These are phyloP conservation scores for Dalbergia oliveri DNA, from an alignment of 306 rosid genomes.

Conservation along the genomic window DNA sequence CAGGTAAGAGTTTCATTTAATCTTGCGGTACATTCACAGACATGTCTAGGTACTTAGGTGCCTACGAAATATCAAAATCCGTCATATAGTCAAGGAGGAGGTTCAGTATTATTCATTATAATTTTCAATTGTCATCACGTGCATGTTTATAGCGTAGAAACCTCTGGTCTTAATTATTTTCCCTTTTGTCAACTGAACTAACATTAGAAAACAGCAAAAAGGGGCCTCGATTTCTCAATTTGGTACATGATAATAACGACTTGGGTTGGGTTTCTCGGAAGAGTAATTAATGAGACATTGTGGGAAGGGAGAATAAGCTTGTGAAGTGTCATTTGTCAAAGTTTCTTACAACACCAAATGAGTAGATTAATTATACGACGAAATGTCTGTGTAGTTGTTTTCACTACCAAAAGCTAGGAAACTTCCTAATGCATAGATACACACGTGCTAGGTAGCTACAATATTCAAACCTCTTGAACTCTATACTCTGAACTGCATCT, in stretches of 20 bases:
- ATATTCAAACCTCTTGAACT: conserved; percentile 27
- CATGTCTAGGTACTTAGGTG: conserved; percentile 19
- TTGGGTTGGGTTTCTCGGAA: neutral
- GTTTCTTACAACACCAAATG: conserved; percentile 33
- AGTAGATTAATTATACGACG: conserved; percentile 46
- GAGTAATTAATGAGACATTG: neutral
- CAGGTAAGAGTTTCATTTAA: conserved; percentile 15
- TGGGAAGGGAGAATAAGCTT: conserved; percentile 31
- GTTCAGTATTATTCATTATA: neutral
- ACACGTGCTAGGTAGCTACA: conserved; percentile 50
- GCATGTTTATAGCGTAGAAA: conserved; percentile 29
- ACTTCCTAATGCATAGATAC: conserved; percentile 42
- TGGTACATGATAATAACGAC: conserved; percentile 16
- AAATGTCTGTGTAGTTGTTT: conserved; percentile 55
- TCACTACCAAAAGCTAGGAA: conserved; percentile 40
- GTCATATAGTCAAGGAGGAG: conserved; percentile 42
- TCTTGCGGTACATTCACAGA: conserved; percentile 12
- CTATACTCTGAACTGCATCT: neutral
- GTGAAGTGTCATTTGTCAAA: conserved; percentile 55
- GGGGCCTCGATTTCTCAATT: neutral
- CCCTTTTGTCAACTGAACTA: conserved; percentile 32
- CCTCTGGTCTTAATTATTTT: neutral
- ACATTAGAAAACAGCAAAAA: neutral
- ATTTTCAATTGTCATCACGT: conserved; percentile 42
- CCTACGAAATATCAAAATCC: conserved; percentile 38